These are phyloP conservation scores for Pseudozyma pruni DNA, from an alignment of 1,284 basidiomycete genomes.

Conservation along the genomic window DNA sequence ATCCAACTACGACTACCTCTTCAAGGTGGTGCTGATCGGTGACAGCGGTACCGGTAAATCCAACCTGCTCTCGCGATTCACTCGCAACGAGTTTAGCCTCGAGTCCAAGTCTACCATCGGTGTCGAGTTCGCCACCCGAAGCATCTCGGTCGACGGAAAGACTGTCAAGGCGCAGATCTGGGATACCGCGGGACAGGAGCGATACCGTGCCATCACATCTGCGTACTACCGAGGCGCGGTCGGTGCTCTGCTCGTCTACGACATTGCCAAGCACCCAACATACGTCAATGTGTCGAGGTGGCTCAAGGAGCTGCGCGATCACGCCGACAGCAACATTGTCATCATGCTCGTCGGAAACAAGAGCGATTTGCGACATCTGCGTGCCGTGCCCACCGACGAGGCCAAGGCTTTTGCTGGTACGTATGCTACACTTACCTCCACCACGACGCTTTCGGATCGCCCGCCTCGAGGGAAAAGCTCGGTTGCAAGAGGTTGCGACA, in stretches of 20 bases:
- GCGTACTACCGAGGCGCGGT: slow-evolving; percentile 96
- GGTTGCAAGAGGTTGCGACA: neutral
- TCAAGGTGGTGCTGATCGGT: slow-evolving; percentile 84
- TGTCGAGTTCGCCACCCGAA: slow-evolving; percentile 97
- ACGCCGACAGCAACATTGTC: slow-evolving; percentile 71
- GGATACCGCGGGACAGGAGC: slow-evolving; percentile 97
- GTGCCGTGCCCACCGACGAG: slow-evolving; percentile 90
- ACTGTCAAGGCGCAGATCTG: slow-evolving; percentile 99
- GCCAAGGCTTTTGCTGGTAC: slow-evolving; percentile 67
- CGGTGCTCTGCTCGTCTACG: slow-evolving; percentile 71
- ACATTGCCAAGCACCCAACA: slow-evolving; percentile 81
- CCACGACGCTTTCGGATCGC: too few relatives aligned
- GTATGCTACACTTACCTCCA: too few relatives aligned
- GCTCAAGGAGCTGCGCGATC: slow-evolving; percentile 91
- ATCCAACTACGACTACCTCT: slow-evolving; percentile 66
- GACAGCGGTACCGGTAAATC: slow-evolving; percentile 99
- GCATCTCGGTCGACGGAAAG: slow-evolving; percentile 93
- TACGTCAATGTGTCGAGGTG: slow-evolving; percentile 96
- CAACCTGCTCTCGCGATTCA: slow-evolving; percentile 76
- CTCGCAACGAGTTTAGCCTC: slow-evolving; percentile 98
- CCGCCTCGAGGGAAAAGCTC: neutral
- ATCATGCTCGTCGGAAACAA: slow-evolving; percentile 76
- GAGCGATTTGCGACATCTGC: slow-evolving; percentile 96
- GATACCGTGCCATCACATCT: slow-evolving; percentile 98
- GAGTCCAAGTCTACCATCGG: slow-evolving; percentile 96